Evolutionary conservation across 352 stramenopile genomes (phyloP).

Genomic region (Peronospora tabacina): DNA sequence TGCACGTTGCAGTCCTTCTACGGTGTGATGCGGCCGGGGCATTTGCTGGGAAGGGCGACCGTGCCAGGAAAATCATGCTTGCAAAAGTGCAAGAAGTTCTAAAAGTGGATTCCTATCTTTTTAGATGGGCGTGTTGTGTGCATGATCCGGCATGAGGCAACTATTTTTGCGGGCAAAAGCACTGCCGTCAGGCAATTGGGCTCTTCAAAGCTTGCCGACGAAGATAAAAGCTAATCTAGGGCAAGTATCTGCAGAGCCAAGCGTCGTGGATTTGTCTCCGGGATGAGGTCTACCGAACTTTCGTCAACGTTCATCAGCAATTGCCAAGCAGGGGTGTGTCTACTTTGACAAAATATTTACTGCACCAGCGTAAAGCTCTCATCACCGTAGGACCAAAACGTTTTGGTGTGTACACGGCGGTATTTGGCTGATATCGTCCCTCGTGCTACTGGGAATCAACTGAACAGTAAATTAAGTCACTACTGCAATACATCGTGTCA

Average conservation of each 20-base stretch:
- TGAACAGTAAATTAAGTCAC: not conserved
- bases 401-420: not conserved
- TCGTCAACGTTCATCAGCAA: conserved; percentile 21
- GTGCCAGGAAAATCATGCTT: conserved; percentile 2
- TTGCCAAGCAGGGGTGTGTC: conserved; percentile 12
- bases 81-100: not conserved
- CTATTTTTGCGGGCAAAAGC: conserved; percentile 2
- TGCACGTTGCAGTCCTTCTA: conserved; percentile 13
- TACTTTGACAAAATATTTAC: conserved; percentile 6
- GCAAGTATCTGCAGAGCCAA: not conserved
- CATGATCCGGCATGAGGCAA: conserved; percentile 2
- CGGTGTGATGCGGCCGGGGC: conserved; percentile 8
- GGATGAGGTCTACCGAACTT: conserved; percentile 17
- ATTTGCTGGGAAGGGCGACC: conserved; percentile 2
- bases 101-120: conserved; percentile 15
- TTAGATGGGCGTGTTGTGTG: conserved; percentile 1
- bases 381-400: not conserved
- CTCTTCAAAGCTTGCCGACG: not conserved
- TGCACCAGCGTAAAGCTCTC: not conserved
- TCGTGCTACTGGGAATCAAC: not conserved
- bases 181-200: not conserved
- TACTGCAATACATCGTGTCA: too few relatives aligned
- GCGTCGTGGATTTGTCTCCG: conserved; percentile 5
- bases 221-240: not conserved
- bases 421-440: not conserved